Conservation (phyloP, 2,329 filamentous ascomycete genomes). For the Coniochaeta hoffmannii region DNA sequence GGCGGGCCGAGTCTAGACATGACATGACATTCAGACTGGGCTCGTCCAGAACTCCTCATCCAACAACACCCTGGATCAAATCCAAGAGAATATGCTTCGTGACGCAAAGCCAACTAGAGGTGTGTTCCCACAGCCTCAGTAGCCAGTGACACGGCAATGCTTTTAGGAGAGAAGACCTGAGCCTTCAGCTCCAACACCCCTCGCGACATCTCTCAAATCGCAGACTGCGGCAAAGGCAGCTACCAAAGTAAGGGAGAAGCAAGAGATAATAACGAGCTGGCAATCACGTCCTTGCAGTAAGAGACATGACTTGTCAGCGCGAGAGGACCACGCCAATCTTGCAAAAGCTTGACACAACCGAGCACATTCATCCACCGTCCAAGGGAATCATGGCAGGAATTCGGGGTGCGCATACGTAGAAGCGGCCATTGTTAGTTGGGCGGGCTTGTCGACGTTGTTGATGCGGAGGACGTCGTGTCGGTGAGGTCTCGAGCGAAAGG, state of each 20-base stretch:
- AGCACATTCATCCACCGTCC: conserved; percentile 11
- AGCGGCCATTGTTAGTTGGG: conserved; percentile 10
- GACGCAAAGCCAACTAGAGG: conserved; percentile 1
- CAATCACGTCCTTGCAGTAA: conserved; percentile 34
- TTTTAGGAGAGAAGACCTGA: conserved; percentile 61
- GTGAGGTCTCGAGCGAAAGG: conserved; percentile 7
- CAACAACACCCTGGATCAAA: conserved; percentile 63
- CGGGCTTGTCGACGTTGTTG: conserved; percentile 25
- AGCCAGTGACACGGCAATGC: conserved; percentile 49
- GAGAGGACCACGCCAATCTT: conserved; percentile 80
- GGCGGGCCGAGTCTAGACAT: background rate
- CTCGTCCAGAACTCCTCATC: conserved; percentile 47
- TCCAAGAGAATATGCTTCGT: conserved; percentile 46
- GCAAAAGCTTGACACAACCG: conserved; percentile 30
- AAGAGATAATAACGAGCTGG: conserved; percentile 76
- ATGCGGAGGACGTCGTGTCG: conserved; percentile 19
- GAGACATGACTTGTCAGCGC: conserved; percentile 56
- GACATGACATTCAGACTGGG: conserved; percentile 8
- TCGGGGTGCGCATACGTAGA: conserved; percentile 18
- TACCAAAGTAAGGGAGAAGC: conserved; percentile 47
- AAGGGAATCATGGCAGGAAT: conserved; percentile 8
- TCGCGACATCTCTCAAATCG: conserved; percentile 49
- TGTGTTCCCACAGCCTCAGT: background rate
- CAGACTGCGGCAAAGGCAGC: conserved; percentile 34
- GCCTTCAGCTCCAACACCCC: conserved; percentile 77